Evolutionary conservation across 2,329 filamentous ascomycete genomes (phyloP), one percentile per base, ranked within the genome.

Genomic region (Talaromyces sp.): DNA sequence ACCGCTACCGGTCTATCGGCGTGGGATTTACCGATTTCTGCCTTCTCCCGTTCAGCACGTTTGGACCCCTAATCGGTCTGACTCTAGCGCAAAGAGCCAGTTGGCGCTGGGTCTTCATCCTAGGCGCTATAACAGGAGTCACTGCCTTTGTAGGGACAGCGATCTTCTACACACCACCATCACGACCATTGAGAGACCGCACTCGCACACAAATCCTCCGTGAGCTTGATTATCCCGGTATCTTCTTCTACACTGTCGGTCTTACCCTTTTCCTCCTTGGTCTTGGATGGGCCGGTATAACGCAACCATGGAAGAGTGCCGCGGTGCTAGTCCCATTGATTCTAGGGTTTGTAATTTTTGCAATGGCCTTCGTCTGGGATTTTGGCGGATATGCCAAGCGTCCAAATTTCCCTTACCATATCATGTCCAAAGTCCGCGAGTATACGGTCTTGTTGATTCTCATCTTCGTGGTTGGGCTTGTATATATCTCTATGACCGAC

Each of bases 11-110:
- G 39, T 58, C 54, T 24, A 39, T 58, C 16, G 54, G 54, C 1
- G 54, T 58, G 10, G 33, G 54, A 10, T 58, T 58, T 37, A 58
- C 54, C 14, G 54, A 58, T 39, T 39, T 58, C 33, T 58, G 54
- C 39, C 33, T 58, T 8, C 54, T 58, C 3, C 54, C 54, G 8
- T 43, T 43, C 3, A 43, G 41, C 41, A 43, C 41, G 19, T 43
- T 43, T 16, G 41, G 41, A n/a, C 41, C 41, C 10, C 14, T 43
- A 3, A 43, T 43, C 16, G n/a, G 41, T 43, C 41, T 43, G 41
- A 43, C 41, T 43, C 41, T 43, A 3, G 41, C 41, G 8, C 41
- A 43, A 43, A 43, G 41, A n/a, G 16, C 41, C 8, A 43, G 41
- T 43, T 43, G 41, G 41, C 41, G 41, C 41, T 43, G 41, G n/a